Evolutionary conservation across 2,329 filamentous ascomycete species (phyloP), one percentile per base, ranked within the genome.

Genomic region (Chaetomiaceae sp.): DNA sequence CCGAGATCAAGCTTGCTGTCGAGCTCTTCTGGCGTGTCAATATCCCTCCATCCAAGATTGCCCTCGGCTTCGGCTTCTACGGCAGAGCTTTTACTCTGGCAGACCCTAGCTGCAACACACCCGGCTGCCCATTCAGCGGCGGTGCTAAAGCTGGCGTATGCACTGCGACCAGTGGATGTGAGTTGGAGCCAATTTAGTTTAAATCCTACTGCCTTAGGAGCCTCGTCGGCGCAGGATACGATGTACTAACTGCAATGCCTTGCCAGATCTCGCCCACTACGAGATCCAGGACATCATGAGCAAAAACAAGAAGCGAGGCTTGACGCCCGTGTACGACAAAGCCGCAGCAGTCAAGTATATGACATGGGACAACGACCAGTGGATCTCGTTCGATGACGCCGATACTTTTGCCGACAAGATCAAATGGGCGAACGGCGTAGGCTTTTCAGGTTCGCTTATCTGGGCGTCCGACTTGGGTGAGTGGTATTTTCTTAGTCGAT

Each of bases 311-410:
- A 30, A 12, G 43, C 56, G 5, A 57, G 41, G 2, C 49, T 59
- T n/a, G n/a, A n/a, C n/a, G n/a, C n/a, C n/a, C n/a, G n/a, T n/a
- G n/a, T n/a, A n/a, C 30, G 56, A 69, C 51, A 43, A 58, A 13
- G 51, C 53, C 5, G 66, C 63, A 0, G 67, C 60, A 0, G 68
- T 67, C 14, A 64, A 69, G 51, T 59, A 59, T 7, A 55, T 66
- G 10, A 63, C 61, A 0, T 71, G 61, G 60, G 44, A 27, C 6
- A 5, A 14, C 2, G 55, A 68, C 46, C 66, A 73, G 51, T 73
- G 69, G 70, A 61, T 71, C 2, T 58, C 57, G 2, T 73, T 57
- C 35, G 69, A 73, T 53, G 65, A 70, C 49, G 57, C 30, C 1
- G 30, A 48, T 34, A 67, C 69, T n/a, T 55, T 68, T 45, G 53